A percentile compares a stretch with the other conserved stretches of the same genome.
Evolutionary conservation across 106 monocot species (phyloP).

Genomic region (Ottelia alismoides): DNA sequence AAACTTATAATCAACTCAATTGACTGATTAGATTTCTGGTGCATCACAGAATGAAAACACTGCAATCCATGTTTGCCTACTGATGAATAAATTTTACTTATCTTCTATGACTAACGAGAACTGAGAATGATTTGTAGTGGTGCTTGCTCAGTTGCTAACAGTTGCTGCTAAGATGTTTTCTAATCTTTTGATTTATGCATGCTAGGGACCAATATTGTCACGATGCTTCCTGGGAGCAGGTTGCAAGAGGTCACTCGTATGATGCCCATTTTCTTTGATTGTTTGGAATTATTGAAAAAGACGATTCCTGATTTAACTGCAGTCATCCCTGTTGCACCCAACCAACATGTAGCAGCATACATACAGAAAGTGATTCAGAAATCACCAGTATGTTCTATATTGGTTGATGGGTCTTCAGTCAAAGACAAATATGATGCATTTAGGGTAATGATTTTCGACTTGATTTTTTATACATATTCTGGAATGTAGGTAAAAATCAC

Average conservation of each 20-base stretch:
- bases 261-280: slow-evolving; percentile 71
- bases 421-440: slow-evolving; percentile 72
- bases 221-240: slow-evolving; percentile 93
- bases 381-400: slow-evolving; percentile 22
- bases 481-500: no score
- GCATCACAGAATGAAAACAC: no score
- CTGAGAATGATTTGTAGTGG: no score
- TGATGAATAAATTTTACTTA: no score
- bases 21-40: no score
- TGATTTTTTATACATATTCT: no score
- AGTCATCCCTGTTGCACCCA: slow-evolving; percentile 60
- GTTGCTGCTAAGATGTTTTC: no score
- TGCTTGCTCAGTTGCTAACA: no score
- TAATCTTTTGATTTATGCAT: slow-evolving; percentile 2
- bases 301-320: slow-evolving; percentile 30
- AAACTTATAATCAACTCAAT: no score
- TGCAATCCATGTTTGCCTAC: no score
- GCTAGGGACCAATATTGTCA: slow-evolving; percentile 49
- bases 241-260: slow-evolving; percentile 85
- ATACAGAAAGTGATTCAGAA: slow-evolving; percentile 29
- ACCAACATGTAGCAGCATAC: slow-evolving; percentile 49
- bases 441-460: no score
- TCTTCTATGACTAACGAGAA: no score
- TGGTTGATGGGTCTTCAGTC: slow-evolving; percentile 53
- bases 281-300: slow-evolving; percentile 40